Percentiles rank a stretch among this genome's conserved stretches.
Conservation (phyloP, 2,329 filamentous ascomycete genomes). For the Talaromyces amestolkiae region DNA sequence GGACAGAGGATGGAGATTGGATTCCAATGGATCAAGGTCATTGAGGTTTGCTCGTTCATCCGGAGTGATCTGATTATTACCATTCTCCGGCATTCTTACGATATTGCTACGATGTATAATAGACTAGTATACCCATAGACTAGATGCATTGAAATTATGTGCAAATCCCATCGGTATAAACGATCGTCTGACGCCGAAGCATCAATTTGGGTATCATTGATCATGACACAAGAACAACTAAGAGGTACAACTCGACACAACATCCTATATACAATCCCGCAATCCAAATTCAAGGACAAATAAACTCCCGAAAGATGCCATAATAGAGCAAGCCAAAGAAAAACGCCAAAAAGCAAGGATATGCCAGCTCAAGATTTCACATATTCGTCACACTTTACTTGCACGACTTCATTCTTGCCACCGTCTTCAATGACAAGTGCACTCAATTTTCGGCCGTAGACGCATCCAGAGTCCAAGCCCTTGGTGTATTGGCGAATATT, state of each 20-base stretch:
- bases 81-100: not conserved
- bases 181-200: not conserved
- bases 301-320: not conserved
- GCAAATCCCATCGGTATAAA: not conserved
- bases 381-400: conserved; percentile 44
- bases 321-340: not conserved
- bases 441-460: conserved; percentile 70
- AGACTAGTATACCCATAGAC: conserved; percentile 2
- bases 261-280: not conserved
- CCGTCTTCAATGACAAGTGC: conserved; percentile 70
- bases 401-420: conserved; percentile 41
- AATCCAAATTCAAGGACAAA: not conserved
- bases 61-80: not conserved
- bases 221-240: not conserved
- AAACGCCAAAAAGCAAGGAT: not conserved
- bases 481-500: conserved; percentile 68
- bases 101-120: not conserved
- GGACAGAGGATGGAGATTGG: conserved; percentile 29
- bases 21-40: not conserved
- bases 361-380: conserved; percentile 20
- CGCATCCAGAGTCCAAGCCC: conserved; percentile 82
- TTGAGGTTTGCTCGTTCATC: not conserved
- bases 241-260: not conserved
- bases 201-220: conserved; percentile 10
- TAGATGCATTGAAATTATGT: not conserved